Percentiles rank a stretch among this genome's conserved stretches.
Conservation (phyloP, 768 basidiomycete genomes). For the Hortiboletus flavorubellus region DNA sequence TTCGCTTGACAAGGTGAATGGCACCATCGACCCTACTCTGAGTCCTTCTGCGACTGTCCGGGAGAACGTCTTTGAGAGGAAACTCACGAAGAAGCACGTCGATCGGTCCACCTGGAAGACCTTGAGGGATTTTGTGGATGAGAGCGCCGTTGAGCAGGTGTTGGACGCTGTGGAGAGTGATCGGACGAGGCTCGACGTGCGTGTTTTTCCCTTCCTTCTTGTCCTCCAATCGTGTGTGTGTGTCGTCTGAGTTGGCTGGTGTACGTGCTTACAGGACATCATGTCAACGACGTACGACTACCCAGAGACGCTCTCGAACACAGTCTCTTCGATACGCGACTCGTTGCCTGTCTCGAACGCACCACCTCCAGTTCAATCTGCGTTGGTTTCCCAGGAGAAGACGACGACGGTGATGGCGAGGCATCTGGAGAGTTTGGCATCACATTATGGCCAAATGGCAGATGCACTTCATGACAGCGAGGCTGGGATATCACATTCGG, state of each 20-base stretch:
- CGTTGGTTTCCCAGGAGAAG: constrained; percentile 47
- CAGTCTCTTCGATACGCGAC: constrained; percentile 54
- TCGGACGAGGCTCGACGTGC: constrained; percentile 62
- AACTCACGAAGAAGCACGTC: constrained; percentile 17
- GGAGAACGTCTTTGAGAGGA: constrained; percentile 18
- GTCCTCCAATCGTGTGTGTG: too few species aligned
- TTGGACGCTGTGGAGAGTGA: constrained; percentile 73
- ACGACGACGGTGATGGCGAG: constrained; percentile 66
- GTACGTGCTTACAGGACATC: constrained; percentile 43
- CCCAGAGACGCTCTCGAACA: constrained; percentile 55
- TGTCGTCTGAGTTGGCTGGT: not conserved
- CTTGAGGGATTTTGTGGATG: constrained; percentile 81
- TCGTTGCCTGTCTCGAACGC: constrained; percentile 43
- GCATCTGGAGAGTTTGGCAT: constrained; percentile 65
- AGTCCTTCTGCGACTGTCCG: constrained; percentile 33
- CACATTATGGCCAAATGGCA: constrained; percentile 78
- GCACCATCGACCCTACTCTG: constrained; percentile 38
- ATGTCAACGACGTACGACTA: constrained; percentile 63
- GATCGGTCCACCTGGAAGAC: constrained; percentile 75
- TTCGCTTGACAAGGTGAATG: constrained; percentile 41
- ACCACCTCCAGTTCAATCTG: constrained; percentile 42
- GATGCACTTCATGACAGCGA: constrained; percentile 64
- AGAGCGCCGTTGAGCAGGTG: constrained; percentile 74
- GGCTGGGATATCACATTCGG: constrained; percentile 60
- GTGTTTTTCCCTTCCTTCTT: constrained; percentile 20